These are phyloP conservation scores for Zea luxurians DNA, from an alignment of 176 grass and related monocot genomes.

Conservation along the genomic window DNA sequence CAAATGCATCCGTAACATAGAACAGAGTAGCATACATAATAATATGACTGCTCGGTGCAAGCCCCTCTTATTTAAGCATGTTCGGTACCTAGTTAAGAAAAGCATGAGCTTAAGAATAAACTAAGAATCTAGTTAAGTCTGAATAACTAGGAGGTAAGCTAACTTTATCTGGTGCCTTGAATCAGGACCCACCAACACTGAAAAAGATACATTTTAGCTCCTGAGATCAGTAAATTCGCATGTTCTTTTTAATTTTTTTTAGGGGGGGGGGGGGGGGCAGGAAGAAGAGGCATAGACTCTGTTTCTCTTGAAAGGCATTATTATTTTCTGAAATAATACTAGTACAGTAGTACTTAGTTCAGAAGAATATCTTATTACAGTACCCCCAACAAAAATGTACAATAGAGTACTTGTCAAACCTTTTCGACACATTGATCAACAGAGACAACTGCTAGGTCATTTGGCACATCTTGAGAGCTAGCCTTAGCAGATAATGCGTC, in stretches of 20 bases:
- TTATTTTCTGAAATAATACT: background rate
- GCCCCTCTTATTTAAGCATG: background rate
- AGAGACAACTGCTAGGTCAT: slow-evolving; percentile 57
- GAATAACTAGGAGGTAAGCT: background rate
- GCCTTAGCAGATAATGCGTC: slow-evolving; percentile 79
- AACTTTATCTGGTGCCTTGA: background rate
- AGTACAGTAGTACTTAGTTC: slow-evolving; percentile 3
- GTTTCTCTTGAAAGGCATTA: background rate
- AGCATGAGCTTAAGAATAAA: background rate
- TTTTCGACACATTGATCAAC: slow-evolving; percentile 71
- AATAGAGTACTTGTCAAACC: slow-evolving; percentile 50
- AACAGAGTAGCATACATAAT: background rate
- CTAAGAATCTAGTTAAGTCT: background rate
- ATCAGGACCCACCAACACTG: no score
- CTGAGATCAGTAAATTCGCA: background rate
- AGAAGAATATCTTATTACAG: slow-evolving; percentile 5
- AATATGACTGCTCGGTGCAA: background rate
- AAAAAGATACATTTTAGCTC: background rate
- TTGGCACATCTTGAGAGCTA: slow-evolving; percentile 55
- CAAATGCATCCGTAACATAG: no score
- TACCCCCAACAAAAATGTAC: background rate
- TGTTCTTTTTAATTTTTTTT: background rate
- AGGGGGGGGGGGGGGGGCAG: no score
- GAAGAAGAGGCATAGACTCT: background rate
- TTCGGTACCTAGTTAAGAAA: background rate